Evolutionary conservation across 202 grass and related monocot species (phyloP).

Genomic region (Schoenoplectus tabernaemontani): DNA sequence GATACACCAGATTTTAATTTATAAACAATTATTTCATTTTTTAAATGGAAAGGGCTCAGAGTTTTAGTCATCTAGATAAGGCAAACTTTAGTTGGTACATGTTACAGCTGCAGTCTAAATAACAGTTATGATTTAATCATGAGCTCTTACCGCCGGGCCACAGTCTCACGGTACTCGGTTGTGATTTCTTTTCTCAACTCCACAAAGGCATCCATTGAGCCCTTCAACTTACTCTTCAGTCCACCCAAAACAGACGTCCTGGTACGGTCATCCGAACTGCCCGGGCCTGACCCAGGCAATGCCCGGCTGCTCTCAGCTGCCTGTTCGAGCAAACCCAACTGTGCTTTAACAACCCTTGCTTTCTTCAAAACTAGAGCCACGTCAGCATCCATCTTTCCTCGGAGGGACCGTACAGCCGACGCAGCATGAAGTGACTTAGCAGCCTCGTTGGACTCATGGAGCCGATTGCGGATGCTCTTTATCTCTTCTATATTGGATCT

Average conservation of each 20-base stretch:
- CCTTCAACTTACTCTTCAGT: slow-evolving; percentile 69
- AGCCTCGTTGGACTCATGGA: slow-evolving; percentile 63
- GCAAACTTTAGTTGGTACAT: not conserved
- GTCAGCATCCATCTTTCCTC: slow-evolving; percentile 61
- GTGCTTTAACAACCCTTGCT: slow-evolving; percentile 74
- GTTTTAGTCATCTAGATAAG: not conserved
- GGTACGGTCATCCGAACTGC: slow-evolving; percentile 53
- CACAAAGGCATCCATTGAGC: slow-evolving; percentile 67
- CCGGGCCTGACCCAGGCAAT: slow-evolving; percentile 38
- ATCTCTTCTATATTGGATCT: slow-evolving; percentile 68
- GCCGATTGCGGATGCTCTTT: slow-evolving; percentile 45
- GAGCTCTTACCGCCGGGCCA: slow-evolving; percentile 32
- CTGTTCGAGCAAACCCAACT: slow-evolving; percentile 66
- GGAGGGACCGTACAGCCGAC: slow-evolving; percentile 44
- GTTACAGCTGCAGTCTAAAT: not conserved
- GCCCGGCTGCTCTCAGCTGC: slow-evolving; percentile 63
- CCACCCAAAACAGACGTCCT: slow-evolving; percentile 50
- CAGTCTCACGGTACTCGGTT: slow-evolving; percentile 61
- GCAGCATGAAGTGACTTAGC: slow-evolving; percentile 59
- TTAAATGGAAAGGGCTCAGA: not conserved
- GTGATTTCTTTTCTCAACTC: slow-evolving; percentile 41
- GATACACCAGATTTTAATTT: not conserved
- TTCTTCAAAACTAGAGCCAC: slow-evolving; percentile 52
- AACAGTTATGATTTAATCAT: not conserved
- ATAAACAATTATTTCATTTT: not conserved